Conservation (phyloP, 2,329 filamentous ascomycete genomes). For the Calonectria leucothoes region DNA sequence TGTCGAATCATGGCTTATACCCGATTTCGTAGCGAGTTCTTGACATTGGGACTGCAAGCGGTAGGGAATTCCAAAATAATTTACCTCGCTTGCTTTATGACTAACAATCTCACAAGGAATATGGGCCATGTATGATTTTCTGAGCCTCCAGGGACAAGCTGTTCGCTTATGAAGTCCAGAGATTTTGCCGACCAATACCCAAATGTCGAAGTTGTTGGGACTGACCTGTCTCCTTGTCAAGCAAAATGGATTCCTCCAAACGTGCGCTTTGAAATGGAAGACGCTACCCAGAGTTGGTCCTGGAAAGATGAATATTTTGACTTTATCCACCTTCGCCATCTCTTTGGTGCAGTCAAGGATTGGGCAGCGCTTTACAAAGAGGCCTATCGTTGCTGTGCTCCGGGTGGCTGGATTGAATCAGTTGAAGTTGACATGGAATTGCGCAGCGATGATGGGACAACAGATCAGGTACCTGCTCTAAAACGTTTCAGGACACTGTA, state of each 20-base stretch:
- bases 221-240: slow-evolving; percentile 36
- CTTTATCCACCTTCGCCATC: slow-evolving; percentile 37
- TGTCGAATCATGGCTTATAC: too few relatives aligned
- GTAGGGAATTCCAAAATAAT: too few relatives aligned
- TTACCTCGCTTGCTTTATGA: too few relatives aligned
- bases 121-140: slow-evolving; percentile 34
- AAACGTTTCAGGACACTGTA: slow-evolving; percentile 30
- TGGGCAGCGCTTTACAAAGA: slow-evolving; percentile 28
- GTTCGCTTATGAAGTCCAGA: background rate
- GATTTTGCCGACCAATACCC: slow-evolving; percentile 38
- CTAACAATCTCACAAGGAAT: slow-evolving; percentile 27
- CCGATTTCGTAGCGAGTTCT: slow-evolving; percentile 39
- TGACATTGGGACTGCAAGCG: slow-evolving; percentile 36
- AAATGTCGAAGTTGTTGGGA: slow-evolving; percentile 32
- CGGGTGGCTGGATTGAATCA: slow-evolving; percentile 34
- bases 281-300: slow-evolving; percentile 33
- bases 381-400: slow-evolving; percentile 32
- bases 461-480: slow-evolving; percentile 20
- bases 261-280: slow-evolving; percentile 37
- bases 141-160: background rate
- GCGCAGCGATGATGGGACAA: slow-evolving; percentile 36
- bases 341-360: slow-evolving; percentile 36
- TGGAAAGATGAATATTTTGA: slow-evolving; percentile 33
- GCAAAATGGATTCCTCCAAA: slow-evolving; percentile 37
- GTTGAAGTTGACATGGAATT: slow-evolving; percentile 34